These are phyloP conservation scores for Colletotrichum lentis DNA, from an alignment of 2,329 filamentous ascomycete species.

Conservation along the genomic window DNA sequence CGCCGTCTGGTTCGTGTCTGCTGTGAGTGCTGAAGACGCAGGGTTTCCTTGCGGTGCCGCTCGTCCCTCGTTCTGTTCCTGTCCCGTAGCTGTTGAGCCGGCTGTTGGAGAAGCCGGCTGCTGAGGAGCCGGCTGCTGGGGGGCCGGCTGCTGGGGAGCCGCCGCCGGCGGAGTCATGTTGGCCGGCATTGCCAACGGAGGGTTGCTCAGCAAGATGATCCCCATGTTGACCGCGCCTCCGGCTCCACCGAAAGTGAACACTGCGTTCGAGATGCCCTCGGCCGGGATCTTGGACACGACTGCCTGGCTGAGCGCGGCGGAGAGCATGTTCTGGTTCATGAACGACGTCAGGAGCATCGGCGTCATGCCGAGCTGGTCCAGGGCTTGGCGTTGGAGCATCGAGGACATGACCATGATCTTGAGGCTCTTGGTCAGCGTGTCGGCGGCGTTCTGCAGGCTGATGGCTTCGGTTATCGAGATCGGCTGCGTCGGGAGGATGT, in stretches of 20 bases:
- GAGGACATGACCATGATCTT: conserved; percentile 38
- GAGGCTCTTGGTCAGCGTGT: conserved; percentile 29
- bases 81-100: background rate
- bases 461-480: conserved; percentile 42
- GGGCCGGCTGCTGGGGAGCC: background rate
- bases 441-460: conserved; percentile 25
- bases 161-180: background rate
- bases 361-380: conserved; percentile 30
- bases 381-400: conserved; percentile 24
- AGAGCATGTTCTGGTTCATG: conserved; percentile 27
- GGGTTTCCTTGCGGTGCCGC: background rate
- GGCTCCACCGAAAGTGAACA: conserved; percentile 19
- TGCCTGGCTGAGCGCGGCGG: conserved; percentile 12
- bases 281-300: conserved; percentile 31
- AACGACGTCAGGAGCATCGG: conserved; percentile 22
- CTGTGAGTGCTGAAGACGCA: background rate
- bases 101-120: background rate
- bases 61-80: too few relatives aligned
- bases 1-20: background rate
- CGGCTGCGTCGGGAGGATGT: conserved; percentile 37
- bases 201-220: conserved; percentile 30
- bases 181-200: conserved; percentile 42
- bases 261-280: conserved; percentile 19
- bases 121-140: background rate
- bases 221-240: conserved; percentile 20